Percentiles rank a stretch among this genome's conserved stretches.
These are phyloP conservation scores for Psophocarpus tetragonolobus DNA, from an alignment of 306 rosid genomes.

Conservation along the genomic window DNA sequence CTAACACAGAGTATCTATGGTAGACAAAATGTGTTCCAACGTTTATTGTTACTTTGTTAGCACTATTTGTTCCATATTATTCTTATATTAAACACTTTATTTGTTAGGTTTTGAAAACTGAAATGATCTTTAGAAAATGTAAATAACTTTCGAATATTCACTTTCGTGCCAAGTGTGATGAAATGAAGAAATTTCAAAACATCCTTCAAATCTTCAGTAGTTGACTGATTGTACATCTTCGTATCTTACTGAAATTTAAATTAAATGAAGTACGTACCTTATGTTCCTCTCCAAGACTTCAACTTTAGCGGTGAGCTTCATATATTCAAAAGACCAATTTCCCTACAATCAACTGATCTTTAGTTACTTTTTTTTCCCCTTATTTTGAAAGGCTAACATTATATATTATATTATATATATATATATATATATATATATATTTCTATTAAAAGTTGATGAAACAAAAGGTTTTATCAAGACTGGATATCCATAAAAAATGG, in stretches of 20 bases:
- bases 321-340: slow-evolving; percentile 56
- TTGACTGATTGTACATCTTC: no score
- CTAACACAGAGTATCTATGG: no score
- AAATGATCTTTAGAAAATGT: not conserved
- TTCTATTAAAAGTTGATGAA: no score
- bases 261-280: slow-evolving; percentile 45
- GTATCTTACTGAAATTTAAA: slow-evolving; percentile 1
- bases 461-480: no score
- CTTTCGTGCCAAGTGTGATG: not conserved
- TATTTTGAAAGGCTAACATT: no score
- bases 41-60: not conserved
- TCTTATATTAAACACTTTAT: not conserved
- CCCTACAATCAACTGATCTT: slow-evolving; percentile 40
- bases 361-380: no score
- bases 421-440: no score
- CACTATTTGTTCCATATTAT: not conserved
- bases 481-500: no score
- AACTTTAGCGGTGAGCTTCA: slow-evolving; percentile 60
- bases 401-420: no score
- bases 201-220: not conserved
- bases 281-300: slow-evolving; percentile 71
- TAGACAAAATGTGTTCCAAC: not conserved
- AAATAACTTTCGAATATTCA: not conserved
- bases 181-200: not conserved
- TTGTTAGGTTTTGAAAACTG: not conserved